These are phyloP conservation scores for Hamigera avellanea DNA, from an alignment of 495 filamentous ascomycete species.

Conservation along the genomic window DNA sequence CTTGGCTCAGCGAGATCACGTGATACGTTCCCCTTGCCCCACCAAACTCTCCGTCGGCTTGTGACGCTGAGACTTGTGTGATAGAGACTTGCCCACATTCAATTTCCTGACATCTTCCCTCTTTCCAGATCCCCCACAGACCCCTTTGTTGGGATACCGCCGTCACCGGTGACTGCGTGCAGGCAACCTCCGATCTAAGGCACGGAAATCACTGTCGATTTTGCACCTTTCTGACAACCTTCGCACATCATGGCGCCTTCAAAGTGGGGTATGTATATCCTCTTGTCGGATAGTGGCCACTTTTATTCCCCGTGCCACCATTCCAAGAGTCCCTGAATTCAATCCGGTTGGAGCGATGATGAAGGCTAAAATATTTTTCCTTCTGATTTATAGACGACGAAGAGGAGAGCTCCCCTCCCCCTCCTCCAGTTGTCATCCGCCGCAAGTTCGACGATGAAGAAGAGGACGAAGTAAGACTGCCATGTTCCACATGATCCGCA, in stretches of 20 bases:
- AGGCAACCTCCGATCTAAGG: slow-evolving; percentile 4
- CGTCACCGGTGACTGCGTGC: slow-evolving; percentile 2
- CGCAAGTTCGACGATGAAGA: slow-evolving; percentile 90
- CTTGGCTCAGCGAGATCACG: neutral
- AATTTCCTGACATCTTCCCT: slow-evolving; percentile 11
- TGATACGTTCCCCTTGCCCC: neutral
- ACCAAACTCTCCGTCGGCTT: slow-evolving; percentile 7
- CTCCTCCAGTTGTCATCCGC: slow-evolving; percentile 47
- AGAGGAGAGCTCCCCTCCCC: slow-evolving; percentile 51
- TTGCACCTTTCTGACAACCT: slow-evolving; percentile 5
- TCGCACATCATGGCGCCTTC: slow-evolving; percentile 32
- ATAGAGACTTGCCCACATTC: slow-evolving; percentile 19
- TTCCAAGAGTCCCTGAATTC: neutral
- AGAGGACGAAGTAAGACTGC: slow-evolving; percentile 65
- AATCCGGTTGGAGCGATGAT: neutral
- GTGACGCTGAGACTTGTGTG: slow-evolving; percentile 3
- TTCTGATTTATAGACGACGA: slow-evolving; percentile 47
- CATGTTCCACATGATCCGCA: too few species aligned
- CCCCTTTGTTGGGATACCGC: slow-evolving; percentile 12
- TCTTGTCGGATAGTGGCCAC: neutral
- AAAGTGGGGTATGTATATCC: slow-evolving; percentile 36
- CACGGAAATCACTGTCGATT: too few species aligned
- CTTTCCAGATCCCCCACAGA: slow-evolving; percentile 1
- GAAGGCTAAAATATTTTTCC: slow-evolving; percentile 1
- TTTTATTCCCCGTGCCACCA: too few species aligned